Base-by-base conservation (phyloP, 768 basidiomycete species). In the Myochromella boudieri region DNA sequence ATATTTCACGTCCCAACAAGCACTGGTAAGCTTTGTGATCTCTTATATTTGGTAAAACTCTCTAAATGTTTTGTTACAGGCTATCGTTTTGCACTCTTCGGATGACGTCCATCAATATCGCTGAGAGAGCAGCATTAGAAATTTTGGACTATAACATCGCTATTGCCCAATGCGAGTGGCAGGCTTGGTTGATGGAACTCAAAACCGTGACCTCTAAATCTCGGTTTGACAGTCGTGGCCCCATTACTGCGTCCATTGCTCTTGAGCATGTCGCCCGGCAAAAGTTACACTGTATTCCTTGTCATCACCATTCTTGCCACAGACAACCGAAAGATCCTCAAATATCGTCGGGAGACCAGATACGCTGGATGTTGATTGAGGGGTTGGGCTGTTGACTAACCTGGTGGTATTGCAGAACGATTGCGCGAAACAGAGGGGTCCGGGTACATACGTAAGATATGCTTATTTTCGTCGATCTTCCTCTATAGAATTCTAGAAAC, bases 1-100 rank as follows among this genome's bases (percentile, higher is more conserved):
- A 83, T 53, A 71, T 74, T 52, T 70, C 75, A 0, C 74, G 75
- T 57, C 70, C 71, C 5, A 71, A 78, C 52, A 75, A 72, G 60
- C 73, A 73, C 26, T 81, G 80, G 81, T 80, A 50, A 44, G 76
- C 57, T 32, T 20, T 6, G 28, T n/a, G 44, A 22, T 18, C 4
- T 33, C 22, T 9, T 36, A 5, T 32, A 6, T 1, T 11, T 11
- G 25, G 8, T 5, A 10, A 10, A 4, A 17, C 11, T 15, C 3
- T 27, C 38, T 44, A 6, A 42, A 37, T 24, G 14, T 39, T 25
- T 9, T 24, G 22, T 14, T 29, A 9, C 29, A 53, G 56, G 50
- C 26, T 9, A 12, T 38, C 20, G 4, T 55, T 55, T 43, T 60
- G 53, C 37, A 33, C 33, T 26, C 37, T 55, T 33, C 36, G 49